A percentile compares a stretch with the other conserved stretches of the same genome.
Conservation (phyloP, 202 grass and related monocot genomes). For the Elaeis oleifera region DNA sequence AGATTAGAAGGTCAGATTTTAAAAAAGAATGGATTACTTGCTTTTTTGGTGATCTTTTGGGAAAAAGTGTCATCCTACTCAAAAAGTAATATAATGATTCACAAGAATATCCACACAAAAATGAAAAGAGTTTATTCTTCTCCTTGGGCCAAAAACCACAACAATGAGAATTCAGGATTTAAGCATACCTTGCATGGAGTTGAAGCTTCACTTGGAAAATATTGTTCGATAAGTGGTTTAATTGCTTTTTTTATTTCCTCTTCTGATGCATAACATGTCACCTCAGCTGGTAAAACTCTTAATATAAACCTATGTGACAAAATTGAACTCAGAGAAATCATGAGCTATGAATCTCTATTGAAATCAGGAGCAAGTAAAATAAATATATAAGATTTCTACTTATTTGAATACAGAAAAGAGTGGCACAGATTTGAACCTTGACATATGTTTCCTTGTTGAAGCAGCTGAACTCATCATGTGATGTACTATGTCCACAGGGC, state of each 20-base stretch:
- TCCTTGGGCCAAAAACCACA: background rate
- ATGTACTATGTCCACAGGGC: constrained; percentile 75
- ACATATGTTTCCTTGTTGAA: constrained; percentile 92
- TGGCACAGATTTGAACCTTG: constrained; percentile 46
- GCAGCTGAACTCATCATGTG: constrained; percentile 67
- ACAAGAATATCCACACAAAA: too few relatives aligned
- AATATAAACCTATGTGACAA: constrained; percentile 31
- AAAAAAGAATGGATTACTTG: too few relatives aligned
- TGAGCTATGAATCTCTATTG: too few relatives aligned
- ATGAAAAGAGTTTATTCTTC: too few relatives aligned
- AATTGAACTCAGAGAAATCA: too few relatives aligned
- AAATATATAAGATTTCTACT: too few relatives aligned
- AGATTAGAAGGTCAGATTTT: too few relatives aligned
- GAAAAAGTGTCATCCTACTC: too few relatives aligned
- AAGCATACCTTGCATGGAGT: constrained; percentile 50
- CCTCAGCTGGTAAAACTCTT: constrained; percentile 71
- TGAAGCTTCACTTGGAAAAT: constrained; percentile 62
- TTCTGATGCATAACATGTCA: constrained; percentile 88
- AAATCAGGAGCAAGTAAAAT: too few relatives aligned
- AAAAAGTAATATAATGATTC: too few relatives aligned
- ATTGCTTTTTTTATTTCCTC: constrained; percentile 87
- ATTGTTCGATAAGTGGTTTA: constrained; percentile 55
- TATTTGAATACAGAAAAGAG: constrained; percentile 2
- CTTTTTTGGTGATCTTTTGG: too few relatives aligned
- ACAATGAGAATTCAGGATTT: background rate